Conservation (phyloP, 148 eudicot genomes). For the Silene latifolia region DNA sequence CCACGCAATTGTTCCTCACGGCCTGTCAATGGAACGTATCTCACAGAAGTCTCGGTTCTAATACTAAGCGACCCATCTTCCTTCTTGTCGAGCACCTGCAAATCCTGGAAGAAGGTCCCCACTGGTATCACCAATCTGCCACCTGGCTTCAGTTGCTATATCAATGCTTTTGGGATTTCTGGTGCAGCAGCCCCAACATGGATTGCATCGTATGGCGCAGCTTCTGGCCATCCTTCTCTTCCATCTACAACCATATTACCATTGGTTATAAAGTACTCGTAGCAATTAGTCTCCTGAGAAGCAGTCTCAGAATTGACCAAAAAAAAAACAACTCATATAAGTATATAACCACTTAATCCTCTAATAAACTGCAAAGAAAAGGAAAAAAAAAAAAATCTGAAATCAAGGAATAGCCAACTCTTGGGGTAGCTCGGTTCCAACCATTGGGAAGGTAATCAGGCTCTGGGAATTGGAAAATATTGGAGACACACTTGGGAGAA, state of each 20-base stretch:
- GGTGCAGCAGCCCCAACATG: slow-evolving; percentile 88
- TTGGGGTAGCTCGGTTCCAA: no score
- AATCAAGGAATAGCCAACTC: background rate
- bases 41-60: slow-evolving; percentile 82
- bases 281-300: no score
- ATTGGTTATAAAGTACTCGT: background rate
- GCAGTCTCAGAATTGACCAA: no score
- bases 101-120: slow-evolving; percentile 80
- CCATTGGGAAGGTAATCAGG: no score
- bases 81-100: slow-evolving; percentile 79
- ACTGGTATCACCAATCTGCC: slow-evolving; percentile 96
- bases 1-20: slow-evolving; percentile 80
- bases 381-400: background rate
- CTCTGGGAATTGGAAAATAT: no score
- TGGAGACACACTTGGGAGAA: no score
- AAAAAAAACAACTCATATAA: no score
- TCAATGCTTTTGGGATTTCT: slow-evolving; percentile 73
- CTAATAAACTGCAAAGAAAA: no score
- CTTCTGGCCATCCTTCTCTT: slow-evolving; percentile 43
- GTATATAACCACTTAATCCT: no score
- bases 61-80: slow-evolving; percentile 61
- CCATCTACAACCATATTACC: slow-evolving; percentile 34
- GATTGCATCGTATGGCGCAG: slow-evolving; percentile 39
- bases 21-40: slow-evolving; percentile 89
- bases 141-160: slow-evolving; percentile 94